These are phyloP conservation scores for Stagonosporopsis rhizophila DNA, from an alignment of 2,329 filamentous ascomycete genomes.

Conservation along the genomic window DNA sequence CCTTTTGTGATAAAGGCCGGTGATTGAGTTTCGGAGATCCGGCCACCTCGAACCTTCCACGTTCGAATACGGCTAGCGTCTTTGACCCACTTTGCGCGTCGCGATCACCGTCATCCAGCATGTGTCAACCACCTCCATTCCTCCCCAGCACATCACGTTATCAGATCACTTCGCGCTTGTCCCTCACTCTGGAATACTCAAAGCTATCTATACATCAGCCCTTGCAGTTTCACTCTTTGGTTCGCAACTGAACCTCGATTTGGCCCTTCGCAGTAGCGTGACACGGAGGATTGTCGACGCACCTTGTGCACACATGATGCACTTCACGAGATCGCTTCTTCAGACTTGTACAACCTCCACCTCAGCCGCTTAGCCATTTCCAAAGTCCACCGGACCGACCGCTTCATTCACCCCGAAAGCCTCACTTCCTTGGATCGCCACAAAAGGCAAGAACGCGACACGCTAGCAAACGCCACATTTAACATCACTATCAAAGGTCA, in stretches of 20 bases:
- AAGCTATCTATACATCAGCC: conserved; percentile 20
- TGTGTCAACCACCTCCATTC: conserved; percentile 19
- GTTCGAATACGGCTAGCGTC: conserved; percentile 10
- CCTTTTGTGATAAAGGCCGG: too few relatives aligned
- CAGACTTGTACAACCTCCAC: conserved; percentile 22
- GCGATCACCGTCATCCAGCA: conserved; percentile 22
- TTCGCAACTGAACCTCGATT: conserved; percentile 9
- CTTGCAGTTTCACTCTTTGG: conserved; percentile 13
- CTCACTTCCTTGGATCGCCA: conserved; percentile 3
- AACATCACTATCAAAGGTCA: conserved; percentile 26
- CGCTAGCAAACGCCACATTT: conserved; percentile 28
- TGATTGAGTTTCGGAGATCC: conserved; percentile 4
- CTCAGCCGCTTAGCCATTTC: conserved; percentile 16
- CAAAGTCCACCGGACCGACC: conserved; percentile 1
- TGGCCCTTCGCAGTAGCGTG: conserved; percentile 26
- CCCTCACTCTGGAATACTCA: conserved; percentile 2
- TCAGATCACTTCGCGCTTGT: conserved; percentile 5
- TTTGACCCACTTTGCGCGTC: conserved; percentile 20
- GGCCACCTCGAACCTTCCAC: conserved; percentile 32
- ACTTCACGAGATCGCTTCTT: conserved; percentile 24
- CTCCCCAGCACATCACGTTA: conserved; percentile 26
- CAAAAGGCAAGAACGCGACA: conserved; percentile 34
- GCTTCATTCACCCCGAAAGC: conserved; percentile 9
- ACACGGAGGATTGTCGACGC: conserved; percentile 25
- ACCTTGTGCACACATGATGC: conserved; percentile 37